Evolutionary conservation across 1,139 yeast genomes (phyloP).

Genomic region (Lodderomyces parapsilosis): DNA sequence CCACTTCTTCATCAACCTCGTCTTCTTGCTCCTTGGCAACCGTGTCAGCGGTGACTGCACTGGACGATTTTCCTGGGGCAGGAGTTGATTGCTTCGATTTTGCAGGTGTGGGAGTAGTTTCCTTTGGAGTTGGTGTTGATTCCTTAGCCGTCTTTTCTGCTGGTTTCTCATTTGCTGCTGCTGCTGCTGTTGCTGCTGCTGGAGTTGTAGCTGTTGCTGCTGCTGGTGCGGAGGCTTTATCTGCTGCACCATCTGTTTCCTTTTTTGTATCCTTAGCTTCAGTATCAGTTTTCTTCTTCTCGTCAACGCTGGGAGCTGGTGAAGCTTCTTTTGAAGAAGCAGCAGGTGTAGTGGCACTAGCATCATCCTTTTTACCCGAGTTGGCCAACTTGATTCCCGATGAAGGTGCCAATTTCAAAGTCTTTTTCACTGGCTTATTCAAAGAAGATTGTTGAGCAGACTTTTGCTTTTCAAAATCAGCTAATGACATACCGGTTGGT

Average conservation of each 20-base stretch:
- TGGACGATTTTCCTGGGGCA: conserved; percentile 11
- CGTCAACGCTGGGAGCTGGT: conserved; percentile 14
- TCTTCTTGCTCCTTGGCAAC: conserved; percentile 77
- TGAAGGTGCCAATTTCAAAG: conserved; percentile 64
- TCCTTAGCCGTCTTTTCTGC: conserved; percentile 10
- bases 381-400: conserved; percentile 69
- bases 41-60: conserved; percentile 40
- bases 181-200: conserved; percentile 16
- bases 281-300: conserved; percentile 9
- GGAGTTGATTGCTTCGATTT: conserved; percentile 6
- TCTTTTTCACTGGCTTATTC: conserved; percentile 54
- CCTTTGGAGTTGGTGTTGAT: conserved; percentile 11
- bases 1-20: conserved; percentile 81
- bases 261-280: conserved; percentile 12
- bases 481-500: conserved; percentile 73
- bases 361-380: conserved; percentile 44
- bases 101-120: conserved; percentile 12
- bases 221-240: conserved; percentile 17
- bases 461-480: conserved; percentile 80
- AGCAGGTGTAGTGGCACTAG: conserved; percentile 16
- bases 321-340: conserved; percentile 20
- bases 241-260: not conserved
- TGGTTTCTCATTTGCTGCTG: conserved; percentile 14
- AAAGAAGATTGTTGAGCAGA: conserved; percentile 38
- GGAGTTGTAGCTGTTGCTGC: conserved; percentile 17